phyloP scores from a whole-genome alignment of 257 asterid genomes.

The Verbascum thapsus region DNA sequence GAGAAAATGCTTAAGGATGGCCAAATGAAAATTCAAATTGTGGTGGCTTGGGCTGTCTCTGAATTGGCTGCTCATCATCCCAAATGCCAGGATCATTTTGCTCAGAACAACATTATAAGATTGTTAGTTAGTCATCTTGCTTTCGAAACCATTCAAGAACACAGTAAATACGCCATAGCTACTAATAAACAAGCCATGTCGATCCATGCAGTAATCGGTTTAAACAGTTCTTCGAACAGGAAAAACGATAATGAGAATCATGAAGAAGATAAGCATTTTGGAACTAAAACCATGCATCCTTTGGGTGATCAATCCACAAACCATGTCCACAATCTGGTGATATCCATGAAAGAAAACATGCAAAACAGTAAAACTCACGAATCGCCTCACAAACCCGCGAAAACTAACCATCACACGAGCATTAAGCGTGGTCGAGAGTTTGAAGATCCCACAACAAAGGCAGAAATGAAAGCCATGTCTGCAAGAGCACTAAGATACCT shows the following conservation, averaged over 20 bases:
- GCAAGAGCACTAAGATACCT: slow-evolving; percentile 61
- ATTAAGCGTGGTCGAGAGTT: slow-evolving; percentile 53
- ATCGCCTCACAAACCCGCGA: slow-evolving; percentile 6
- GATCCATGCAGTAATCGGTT: slow-evolving; percentile 64
- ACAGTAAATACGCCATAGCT: slow-evolving; percentile 66
- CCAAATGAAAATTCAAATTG: slow-evolving; percentile 50
- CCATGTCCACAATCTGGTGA: slow-evolving; percentile 52
- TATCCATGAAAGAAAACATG: slow-evolving; percentile 40
- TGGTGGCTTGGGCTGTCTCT: slow-evolving; percentile 57
- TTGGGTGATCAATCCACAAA: slow-evolving; percentile 35
- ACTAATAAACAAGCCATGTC: slow-evolving; percentile 51
- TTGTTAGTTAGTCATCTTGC: slow-evolving; percentile 77
- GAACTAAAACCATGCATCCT: slow-evolving; percentile 27
- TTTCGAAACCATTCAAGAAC: slow-evolving; percentile 77
- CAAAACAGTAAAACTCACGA: background rate
- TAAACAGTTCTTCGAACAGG: slow-evolving; percentile 23
- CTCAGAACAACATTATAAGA: slow-evolving; percentile 67
- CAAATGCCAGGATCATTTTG: slow-evolving; percentile 67
- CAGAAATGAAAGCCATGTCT: slow-evolving; percentile 64
- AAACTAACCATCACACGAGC: slow-evolving; percentile 31
- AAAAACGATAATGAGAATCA: background rate
- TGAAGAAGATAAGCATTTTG: slow-evolving; percentile 13
- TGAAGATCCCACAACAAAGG: slow-evolving; percentile 51
- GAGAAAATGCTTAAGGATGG: slow-evolving; percentile 56
- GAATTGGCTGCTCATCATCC: slow-evolving; percentile 49